These are phyloP conservation scores for Lactarius hatsudake DNA, from an alignment of 768 basidiomycete genomes.

Conservation along the genomic window DNA sequence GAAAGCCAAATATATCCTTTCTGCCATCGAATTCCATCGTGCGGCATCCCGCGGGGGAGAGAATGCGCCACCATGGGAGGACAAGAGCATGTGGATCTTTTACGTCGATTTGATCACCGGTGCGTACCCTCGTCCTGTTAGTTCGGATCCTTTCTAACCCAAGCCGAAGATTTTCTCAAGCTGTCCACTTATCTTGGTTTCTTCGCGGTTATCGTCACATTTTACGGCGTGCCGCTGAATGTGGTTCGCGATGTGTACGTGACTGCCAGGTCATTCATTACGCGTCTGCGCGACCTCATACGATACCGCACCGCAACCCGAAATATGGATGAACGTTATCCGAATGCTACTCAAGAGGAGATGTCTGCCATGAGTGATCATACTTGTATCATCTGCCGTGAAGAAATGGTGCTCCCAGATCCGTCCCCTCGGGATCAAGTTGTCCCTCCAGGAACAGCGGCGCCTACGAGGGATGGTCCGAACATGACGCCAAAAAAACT, in stretches of 20 bases:
- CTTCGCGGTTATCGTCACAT: conserved; percentile 90
- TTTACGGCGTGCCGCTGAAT: conserved; percentile 94
- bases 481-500: conserved; percentile 97
- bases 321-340: conserved; percentile 96
- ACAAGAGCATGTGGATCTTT: conserved; percentile 96
- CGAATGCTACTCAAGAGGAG: conserved; percentile 87
- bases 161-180: conserved; percentile 82
- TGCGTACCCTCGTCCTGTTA: conserved; percentile 37
- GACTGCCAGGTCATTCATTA: conserved; percentile 89
- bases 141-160: conserved; percentile 18
- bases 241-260: conserved; percentile 97
- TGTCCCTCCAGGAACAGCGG: conserved; percentile 28
- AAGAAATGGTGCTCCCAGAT: conserved; percentile 72
- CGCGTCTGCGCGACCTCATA: conserved; percentile 80
- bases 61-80: conserved; percentile 91
- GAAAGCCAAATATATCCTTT: conserved; percentile 79
- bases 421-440: conserved; percentile 24
- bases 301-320: conserved; percentile 92
- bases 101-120: conserved; percentile 92
- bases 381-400: conserved; percentile 97
- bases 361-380: conserved; percentile 77
- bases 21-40: conserved; percentile 75
- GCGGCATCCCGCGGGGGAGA: conserved; percentile 77
- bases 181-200: conserved; percentile 89
- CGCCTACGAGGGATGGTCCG: conserved; percentile 55